Evolutionary conservation across 192 early-diverging fungal genomes (phyloP).

Genomic region (Rhizophagus prolifer): DNA sequence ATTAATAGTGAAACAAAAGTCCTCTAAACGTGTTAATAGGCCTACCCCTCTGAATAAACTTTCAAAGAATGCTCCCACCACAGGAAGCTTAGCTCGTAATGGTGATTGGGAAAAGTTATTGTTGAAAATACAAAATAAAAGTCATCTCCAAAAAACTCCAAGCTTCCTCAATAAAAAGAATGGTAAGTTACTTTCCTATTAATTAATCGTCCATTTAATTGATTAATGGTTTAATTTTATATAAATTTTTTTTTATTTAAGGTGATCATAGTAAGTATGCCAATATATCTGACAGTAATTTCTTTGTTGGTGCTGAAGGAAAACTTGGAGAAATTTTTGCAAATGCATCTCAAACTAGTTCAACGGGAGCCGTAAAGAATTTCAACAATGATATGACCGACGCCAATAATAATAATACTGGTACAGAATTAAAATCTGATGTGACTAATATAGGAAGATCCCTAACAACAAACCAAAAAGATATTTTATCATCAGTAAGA

Average conservation of each 20-base stretch:
- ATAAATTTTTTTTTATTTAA: neutral
- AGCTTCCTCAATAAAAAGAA: neutral
- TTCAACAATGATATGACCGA: neutral
- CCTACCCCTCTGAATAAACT: neutral
- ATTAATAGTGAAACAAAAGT: neutral
- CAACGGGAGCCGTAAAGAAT: neutral
- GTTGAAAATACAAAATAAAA: neutral
- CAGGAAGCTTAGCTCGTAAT: neutral
- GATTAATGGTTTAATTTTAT: neutral
- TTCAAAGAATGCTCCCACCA: neutral
- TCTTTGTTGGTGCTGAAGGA: neutral
- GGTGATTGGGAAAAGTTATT: neutral
- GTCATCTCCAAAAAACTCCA: neutral
- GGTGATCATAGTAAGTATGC: neutral
- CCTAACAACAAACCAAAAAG: neutral
- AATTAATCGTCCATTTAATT: neutral
- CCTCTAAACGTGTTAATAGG: neutral
- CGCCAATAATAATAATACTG: neutral
- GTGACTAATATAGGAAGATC: neutral
- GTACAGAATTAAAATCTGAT: neutral
- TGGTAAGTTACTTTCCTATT: neutral
- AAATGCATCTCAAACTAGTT: neutral
- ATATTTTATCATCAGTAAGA: neutral
- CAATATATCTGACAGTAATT: neutral
- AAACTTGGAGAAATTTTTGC: neutral